Conservation (phyloP, 148 eudicot species). For the Amaranthus palmeri region DNA sequence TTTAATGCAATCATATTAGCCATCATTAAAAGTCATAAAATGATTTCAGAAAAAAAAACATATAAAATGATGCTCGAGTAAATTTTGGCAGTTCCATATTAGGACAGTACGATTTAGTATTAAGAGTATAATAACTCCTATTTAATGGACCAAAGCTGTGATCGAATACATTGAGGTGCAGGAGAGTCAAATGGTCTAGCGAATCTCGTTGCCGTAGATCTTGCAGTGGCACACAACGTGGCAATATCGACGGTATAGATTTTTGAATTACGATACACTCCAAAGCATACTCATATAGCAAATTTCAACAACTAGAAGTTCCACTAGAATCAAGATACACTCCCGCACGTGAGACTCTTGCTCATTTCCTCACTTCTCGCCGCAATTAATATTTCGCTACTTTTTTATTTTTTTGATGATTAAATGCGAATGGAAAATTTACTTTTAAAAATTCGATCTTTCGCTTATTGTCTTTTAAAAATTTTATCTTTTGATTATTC, state of each 20-base stretch:
- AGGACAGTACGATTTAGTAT: not conserved
- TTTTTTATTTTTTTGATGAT: not conserved
- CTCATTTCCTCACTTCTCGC: slow-evolving; percentile 27
- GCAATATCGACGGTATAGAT: slow-evolving; percentile 4
- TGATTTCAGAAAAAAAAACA: no score
- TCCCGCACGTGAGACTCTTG: slow-evolving; percentile 49
- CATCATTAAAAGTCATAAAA: no score
- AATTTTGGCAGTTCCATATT: not conserved
- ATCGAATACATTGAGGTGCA: slow-evolving; percentile 13
- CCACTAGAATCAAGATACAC: slow-evolving; percentile 10
- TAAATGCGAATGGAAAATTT: no score
- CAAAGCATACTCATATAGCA: not conserved
- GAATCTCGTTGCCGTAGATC: slow-evolving; percentile 33
- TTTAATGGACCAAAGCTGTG: not conserved
- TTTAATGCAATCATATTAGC: no score
- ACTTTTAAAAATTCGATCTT: no score
- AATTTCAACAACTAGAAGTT: not conserved
- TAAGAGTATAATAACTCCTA: not conserved
- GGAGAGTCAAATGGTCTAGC: not conserved
- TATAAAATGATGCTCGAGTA: not conserved
- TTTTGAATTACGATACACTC: not conserved
- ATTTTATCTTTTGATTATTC: no score
- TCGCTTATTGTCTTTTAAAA: no score
- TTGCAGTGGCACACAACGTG: slow-evolving; percentile 17
- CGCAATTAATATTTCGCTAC: slow-evolving; percentile 30